A percentile compares a stretch with the other conserved stretches of the same genome.
Evolutionary conservation across 495 filamentous ascomycete genomes (phyloP).

Genomic region (Daldinia bambusicola): DNA sequence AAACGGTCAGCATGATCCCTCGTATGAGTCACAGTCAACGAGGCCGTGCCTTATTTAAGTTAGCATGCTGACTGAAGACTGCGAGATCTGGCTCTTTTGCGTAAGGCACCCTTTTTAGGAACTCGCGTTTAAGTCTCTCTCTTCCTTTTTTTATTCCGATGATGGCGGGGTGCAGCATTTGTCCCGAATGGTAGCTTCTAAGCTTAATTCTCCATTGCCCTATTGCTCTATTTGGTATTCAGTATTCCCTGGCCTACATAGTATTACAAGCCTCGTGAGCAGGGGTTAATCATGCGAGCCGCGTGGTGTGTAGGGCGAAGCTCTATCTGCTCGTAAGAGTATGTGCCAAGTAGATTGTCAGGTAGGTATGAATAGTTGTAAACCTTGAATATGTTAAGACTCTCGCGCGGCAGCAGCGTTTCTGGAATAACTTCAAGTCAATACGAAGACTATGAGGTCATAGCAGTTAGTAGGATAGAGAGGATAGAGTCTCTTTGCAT

Average conservation of each 20-base stretch:
- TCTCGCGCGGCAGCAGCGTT: constrained; percentile 29
- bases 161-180: constrained; percentile 15
- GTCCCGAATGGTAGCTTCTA: constrained; percentile 9
- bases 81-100: constrained; percentile 35
- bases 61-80: constrained; percentile 31
- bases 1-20: constrained; percentile 39
- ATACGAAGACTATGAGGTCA: constrained; percentile 37
- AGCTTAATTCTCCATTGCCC: not conserved
- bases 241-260: not conserved
- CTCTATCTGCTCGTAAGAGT: not conserved
- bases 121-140: constrained; percentile 9
- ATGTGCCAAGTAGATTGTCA: too few species aligned
- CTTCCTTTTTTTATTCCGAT: constrained; percentile 6
- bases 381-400: constrained; percentile 1
- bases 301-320: constrained; percentile 5
- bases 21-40: constrained; percentile 43
- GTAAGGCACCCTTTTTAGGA: constrained; percentile 43
- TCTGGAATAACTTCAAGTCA: constrained; percentile 20
- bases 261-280: not conserved
- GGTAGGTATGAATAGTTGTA: not conserved
- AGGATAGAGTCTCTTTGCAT: constrained; percentile 10
- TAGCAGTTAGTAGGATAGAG: constrained; percentile 10
- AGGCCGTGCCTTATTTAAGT: constrained; percentile 25
- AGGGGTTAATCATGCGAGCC: constrained; percentile 18
- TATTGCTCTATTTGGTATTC: too few species aligned